Conservation (phyloP, 192 early-diverging fungal species). For the Linnemannia exigua region DNA sequence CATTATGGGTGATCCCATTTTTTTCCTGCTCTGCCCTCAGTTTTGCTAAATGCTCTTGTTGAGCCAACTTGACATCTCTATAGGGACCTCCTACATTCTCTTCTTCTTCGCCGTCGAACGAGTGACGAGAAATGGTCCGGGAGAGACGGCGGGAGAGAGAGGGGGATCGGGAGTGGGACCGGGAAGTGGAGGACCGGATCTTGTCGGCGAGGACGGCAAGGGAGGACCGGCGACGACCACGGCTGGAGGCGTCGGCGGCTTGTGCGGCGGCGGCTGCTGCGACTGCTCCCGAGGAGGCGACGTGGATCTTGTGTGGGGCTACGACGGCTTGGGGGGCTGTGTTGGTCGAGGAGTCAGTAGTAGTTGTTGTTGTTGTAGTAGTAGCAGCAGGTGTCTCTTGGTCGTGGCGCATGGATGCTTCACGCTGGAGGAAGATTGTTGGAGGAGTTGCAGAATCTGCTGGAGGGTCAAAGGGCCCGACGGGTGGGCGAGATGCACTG, state of each 20-base stretch:
- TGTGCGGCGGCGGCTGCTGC: constrained; percentile 11
- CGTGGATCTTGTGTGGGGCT: constrained; percentile 7
- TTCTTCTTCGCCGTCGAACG: neutral
- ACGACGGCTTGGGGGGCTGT: too few species aligned
- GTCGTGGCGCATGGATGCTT: neutral
- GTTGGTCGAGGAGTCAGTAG: neutral
- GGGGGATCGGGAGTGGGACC: constrained; percentile 16
- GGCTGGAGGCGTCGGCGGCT: neutral
- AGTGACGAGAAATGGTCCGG: constrained; percentile 12
- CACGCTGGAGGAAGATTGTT: neutral
- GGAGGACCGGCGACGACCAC: constrained; percentile 29
- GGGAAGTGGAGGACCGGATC: constrained; percentile 8
- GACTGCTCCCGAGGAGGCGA: constrained; percentile 13
- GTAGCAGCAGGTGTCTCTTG: neutral
- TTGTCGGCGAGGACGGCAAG: constrained; percentile 21
- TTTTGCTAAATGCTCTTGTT: constrained; percentile 11
- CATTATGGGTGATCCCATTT: constrained; percentile 14
- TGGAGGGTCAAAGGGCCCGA: constrained; percentile 19
- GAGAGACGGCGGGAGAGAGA: constrained; percentile 24
- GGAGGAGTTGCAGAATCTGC: neutral
- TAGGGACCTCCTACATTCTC: constrained; percentile 8
- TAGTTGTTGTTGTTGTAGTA: neutral
- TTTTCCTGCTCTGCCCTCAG: constrained; percentile 22
- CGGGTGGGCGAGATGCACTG: neutral
- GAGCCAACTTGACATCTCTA: constrained; percentile 21